Conservation (phyloP, 2,329 filamentous ascomycete species). For the Fusarium sp. region DNA sequence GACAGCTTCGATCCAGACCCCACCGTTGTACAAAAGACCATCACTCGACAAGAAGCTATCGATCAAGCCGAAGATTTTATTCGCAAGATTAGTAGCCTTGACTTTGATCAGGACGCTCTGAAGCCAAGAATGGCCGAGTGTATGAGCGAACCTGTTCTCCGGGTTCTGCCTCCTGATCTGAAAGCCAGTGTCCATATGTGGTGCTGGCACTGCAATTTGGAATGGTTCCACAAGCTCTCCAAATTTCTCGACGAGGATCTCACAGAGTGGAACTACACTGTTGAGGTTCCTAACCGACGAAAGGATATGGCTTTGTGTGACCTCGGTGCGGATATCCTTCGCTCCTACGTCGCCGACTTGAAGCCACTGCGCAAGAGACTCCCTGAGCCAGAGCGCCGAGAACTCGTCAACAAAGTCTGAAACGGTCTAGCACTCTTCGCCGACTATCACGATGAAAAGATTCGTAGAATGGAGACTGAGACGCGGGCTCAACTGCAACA, state of each 20-base stretch:
- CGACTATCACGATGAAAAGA: conserved; percentile 3
- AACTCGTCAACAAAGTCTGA: conserved; percentile 4
- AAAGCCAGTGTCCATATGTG: background rate
- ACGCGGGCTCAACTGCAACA: rapidly evolving
- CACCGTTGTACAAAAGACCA: background rate
- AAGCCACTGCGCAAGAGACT: conserved; percentile 9
- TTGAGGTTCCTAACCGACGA: background rate
- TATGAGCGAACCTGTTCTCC: background rate
- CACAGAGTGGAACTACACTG: background rate
- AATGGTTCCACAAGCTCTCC: background rate
- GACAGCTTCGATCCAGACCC: conserved; percentile 6
- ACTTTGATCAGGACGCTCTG: background rate
- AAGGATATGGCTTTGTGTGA: background rate
- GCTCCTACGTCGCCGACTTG: background rate
- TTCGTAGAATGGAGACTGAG: background rate
- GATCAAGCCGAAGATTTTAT: rapidly evolving
- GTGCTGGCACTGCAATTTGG: background rate
- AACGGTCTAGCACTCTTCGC: background rate
- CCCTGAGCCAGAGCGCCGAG: background rate
- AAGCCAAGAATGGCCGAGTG: background rate
- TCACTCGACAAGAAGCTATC: background rate
- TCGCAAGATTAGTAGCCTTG: background rate
- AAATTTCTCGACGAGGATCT: background rate
- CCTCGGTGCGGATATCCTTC: background rate
- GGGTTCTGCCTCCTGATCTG: background rate